Evolutionary conservation across 768 basidiomycete genomes (phyloP).

Genomic region (Suillus fuscotomentosus): DNA sequence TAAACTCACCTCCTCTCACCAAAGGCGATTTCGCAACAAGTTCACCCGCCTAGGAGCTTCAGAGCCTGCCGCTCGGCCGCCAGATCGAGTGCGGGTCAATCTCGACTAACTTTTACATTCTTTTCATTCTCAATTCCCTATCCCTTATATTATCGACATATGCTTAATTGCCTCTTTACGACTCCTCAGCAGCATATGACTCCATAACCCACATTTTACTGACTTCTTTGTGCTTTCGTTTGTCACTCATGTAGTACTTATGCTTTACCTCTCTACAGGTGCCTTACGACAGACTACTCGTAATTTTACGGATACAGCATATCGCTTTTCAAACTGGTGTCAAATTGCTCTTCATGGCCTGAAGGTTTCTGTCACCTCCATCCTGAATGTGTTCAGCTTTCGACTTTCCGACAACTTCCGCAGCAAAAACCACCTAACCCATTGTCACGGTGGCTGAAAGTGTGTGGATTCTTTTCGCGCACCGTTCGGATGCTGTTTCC

Average conservation of each 20-base stretch:
- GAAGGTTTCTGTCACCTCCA: not conserved
- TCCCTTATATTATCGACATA: constrained; percentile 1
- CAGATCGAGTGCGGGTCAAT: constrained; percentile 36
- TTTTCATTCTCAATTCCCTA: constrained; percentile 7
- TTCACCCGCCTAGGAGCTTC: constrained; percentile 26
- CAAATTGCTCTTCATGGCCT: not conserved
- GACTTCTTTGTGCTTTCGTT: constrained; percentile 1
- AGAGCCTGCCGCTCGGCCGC: constrained; percentile 28
- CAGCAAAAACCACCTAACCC: not conserved
- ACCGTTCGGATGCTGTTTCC: not conserved
- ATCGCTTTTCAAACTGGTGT: not conserved
- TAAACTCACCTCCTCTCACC: constrained; percentile 13
- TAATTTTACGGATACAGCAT: not conserved
- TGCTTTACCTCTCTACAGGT: constrained; percentile 2
- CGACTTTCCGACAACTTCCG: not conserved
- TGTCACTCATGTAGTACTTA: constrained; percentile 1
- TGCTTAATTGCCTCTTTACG: not conserved
- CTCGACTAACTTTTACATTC: constrained; percentile 28
- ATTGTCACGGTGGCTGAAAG: not conserved
- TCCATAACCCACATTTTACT: not conserved
- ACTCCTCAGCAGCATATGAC: constrained; percentile 1
- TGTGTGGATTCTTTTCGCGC: not conserved
- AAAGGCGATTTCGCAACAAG: constrained; percentile 28
- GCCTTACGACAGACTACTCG: constrained; percentile 1
- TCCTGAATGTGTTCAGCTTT: not conserved